These are phyloP conservation scores for Wickerhamomyces sp. DNA, from an alignment of 1,139 yeast species.

Conservation along the genomic window DNA sequence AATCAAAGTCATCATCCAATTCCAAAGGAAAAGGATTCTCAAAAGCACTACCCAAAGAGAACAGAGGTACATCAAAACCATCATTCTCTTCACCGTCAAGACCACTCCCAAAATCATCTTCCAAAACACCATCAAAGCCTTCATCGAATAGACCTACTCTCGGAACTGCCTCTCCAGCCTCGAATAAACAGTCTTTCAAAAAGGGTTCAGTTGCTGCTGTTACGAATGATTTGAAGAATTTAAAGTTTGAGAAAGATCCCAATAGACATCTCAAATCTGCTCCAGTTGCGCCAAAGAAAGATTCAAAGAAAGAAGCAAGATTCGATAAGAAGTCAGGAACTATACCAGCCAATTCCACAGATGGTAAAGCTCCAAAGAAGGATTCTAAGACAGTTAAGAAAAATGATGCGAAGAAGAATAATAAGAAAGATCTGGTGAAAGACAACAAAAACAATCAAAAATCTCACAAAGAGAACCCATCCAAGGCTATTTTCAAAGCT, in stretches of 20 bases:
- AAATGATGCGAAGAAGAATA: slow-evolving; percentile 1
- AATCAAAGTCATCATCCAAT: too few species aligned
- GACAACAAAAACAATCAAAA: slow-evolving; percentile 1
- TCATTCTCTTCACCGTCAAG: background rate
- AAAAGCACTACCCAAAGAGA: too few species aligned
- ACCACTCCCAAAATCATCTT: background rate
- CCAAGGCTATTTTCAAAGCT: slow-evolving; percentile 3
- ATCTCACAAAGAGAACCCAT: background rate
- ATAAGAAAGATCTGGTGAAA: background rate
- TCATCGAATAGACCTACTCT: background rate
- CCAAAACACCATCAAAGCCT: background rate
- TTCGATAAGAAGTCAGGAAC: background rate
- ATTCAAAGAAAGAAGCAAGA: background rate
- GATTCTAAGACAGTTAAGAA: slow-evolving; percentile 1
- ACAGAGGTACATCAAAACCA: too few species aligned
- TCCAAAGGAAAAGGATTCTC: too few species aligned
- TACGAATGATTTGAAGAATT: slow-evolving; percentile 2
- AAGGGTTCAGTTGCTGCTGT: background rate
- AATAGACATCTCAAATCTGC: too few species aligned
- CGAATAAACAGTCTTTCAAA: too few species aligned
- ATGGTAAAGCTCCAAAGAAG: slow-evolving; percentile 1
- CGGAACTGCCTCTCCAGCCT: background rate
- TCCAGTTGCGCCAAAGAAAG: background rate
- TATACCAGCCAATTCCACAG: too few species aligned
- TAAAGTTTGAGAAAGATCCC: too few species aligned